phyloP scores from a whole-genome alignment of 2,329 filamentous ascomycete genomes.

The Exophiala sideris region DNA sequence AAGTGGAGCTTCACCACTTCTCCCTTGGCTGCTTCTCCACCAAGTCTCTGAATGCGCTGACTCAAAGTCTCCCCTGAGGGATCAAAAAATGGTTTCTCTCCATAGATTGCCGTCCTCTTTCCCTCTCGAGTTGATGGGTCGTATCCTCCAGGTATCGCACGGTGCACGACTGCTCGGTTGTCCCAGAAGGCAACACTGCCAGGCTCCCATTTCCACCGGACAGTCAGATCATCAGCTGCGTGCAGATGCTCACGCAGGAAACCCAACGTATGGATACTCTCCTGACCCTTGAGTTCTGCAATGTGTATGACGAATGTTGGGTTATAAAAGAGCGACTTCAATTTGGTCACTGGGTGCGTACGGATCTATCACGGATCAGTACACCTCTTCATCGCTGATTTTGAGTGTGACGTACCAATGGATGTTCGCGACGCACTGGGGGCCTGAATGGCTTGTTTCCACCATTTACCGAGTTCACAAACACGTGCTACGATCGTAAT shows the following conservation, averaged over 20 bases:
- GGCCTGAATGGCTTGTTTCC: slow-evolving; percentile 23
- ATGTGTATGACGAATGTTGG: slow-evolving; percentile 26
- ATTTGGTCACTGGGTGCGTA: slow-evolving; percentile 28
- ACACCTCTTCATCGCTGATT: background rate
- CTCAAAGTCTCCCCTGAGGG: slow-evolving; percentile 9
- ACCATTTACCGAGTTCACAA: slow-evolving; percentile 23
- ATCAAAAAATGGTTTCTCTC: slow-evolving; percentile 18
- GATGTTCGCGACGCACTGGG: slow-evolving; percentile 24
- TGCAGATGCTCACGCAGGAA: slow-evolving; percentile 29
- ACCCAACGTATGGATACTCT: slow-evolving; percentile 22
- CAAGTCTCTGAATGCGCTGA: slow-evolving; percentile 6
- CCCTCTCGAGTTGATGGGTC: slow-evolving; percentile 25
- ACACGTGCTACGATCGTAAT: slow-evolving; percentile 4
- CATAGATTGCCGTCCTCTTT: slow-evolving; percentile 26
- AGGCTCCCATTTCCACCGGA: slow-evolving; percentile 23
- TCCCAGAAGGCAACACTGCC: slow-evolving; percentile 27
- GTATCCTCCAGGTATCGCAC: slow-evolving; percentile 27
- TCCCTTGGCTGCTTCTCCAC: slow-evolving; percentile 5
- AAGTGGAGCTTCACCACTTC: slow-evolving; percentile 12
- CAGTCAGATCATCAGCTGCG: slow-evolving; percentile 23
- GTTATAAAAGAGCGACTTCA: slow-evolving; percentile 29
- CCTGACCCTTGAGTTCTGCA: slow-evolving; percentile 26
- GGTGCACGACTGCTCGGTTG: slow-evolving; percentile 26
- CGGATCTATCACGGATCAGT: slow-evolving; percentile 16
- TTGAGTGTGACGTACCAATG: slow-evolving; percentile 8